Evolutionary conservation across 805 yeast genomes (phyloP).

Genomic region (Ogataea populi-albae): DNA sequence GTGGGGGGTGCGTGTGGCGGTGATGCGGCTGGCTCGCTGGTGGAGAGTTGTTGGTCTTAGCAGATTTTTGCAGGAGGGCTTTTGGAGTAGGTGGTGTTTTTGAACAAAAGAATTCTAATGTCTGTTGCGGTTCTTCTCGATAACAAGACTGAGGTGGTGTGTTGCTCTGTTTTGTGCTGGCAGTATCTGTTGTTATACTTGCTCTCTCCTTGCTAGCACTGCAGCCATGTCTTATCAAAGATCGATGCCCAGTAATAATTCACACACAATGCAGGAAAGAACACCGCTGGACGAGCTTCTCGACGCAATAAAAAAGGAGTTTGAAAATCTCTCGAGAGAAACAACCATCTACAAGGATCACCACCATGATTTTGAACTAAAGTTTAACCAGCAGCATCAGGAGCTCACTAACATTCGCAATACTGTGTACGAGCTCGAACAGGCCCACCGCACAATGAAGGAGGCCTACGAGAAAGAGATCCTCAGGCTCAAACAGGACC

Average conservation of each 20-base stretch:
- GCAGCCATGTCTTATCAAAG: conserved; percentile 29
- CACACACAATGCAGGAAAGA: conserved; percentile 27
- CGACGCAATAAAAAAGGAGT: conserved; percentile 91
- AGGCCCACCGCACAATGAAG: conserved; percentile 91
- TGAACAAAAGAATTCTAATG: too few species aligned
- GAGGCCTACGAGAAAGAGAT: conserved; percentile 96
- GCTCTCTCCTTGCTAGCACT: too few species aligned
- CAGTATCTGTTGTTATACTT: too few species aligned
- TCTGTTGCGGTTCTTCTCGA: too few species aligned
- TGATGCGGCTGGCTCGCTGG: too few species aligned
- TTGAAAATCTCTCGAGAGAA: conserved; percentile 78
- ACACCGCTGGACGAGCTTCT: conserved; percentile 61
- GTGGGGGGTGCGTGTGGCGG: too few species aligned
- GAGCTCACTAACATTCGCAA: conserved; percentile 94
- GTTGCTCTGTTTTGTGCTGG: too few species aligned
- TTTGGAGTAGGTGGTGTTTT: too few species aligned
- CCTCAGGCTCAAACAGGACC: conserved; percentile 75
- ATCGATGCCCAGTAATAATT: conserved; percentile 20
- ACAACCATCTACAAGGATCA: conserved; percentile 83
- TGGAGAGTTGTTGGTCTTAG: too few species aligned
- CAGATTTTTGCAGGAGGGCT: too few species aligned
- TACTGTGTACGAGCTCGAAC: conserved; percentile 89
- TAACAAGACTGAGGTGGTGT: too few species aligned
- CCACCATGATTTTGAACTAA: conserved; percentile 88
- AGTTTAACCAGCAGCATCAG: conserved; percentile 84